Conservation (phyloP, 306 rosid species). For the Oxytropis ochrocephala region DNA sequence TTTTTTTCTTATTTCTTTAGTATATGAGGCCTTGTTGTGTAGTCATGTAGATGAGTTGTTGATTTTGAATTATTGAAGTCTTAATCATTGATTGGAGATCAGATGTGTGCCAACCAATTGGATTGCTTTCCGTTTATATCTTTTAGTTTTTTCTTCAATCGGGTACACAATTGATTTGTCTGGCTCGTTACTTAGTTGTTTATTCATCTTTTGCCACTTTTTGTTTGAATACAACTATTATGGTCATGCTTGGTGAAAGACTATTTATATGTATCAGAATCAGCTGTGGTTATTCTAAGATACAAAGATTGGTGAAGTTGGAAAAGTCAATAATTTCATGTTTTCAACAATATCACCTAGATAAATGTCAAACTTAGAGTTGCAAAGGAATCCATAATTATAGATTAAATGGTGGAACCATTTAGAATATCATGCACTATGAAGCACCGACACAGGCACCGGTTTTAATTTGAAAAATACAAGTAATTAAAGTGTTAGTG, state of each 20-base stretch:
- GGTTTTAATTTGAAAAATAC: too few relatives aligned
- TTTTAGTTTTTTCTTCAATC: slow-evolving; percentile 17
- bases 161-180: slow-evolving; percentile 4
- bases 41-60: slow-evolving; percentile 19
- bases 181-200: not conserved
- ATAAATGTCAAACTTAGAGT: not conserved
- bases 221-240: not conserved
- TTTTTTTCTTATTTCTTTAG: not conserved
- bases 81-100: slow-evolving; percentile 24
- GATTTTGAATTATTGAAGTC: slow-evolving; percentile 11
- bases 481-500: too few relatives aligned
- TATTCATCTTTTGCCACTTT: slow-evolving; percentile 4
- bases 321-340: not conserved
- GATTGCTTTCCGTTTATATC: slow-evolving; percentile 13
- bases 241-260: slow-evolving; percentile 6
- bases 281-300: not conserved
- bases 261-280: not conserved
- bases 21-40: slow-evolving; percentile 11
- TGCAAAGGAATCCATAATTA: not conserved
- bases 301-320: not conserved
- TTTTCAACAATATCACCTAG: not conserved
- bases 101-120: slow-evolving; percentile 19
- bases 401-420: not conserved
- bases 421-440: not conserved
- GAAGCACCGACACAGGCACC: too few relatives aligned